These are phyloP conservation scores for Polymyxa betae DNA, from an alignment of 208 protist genomes.

Conservation along the genomic window DNA sequence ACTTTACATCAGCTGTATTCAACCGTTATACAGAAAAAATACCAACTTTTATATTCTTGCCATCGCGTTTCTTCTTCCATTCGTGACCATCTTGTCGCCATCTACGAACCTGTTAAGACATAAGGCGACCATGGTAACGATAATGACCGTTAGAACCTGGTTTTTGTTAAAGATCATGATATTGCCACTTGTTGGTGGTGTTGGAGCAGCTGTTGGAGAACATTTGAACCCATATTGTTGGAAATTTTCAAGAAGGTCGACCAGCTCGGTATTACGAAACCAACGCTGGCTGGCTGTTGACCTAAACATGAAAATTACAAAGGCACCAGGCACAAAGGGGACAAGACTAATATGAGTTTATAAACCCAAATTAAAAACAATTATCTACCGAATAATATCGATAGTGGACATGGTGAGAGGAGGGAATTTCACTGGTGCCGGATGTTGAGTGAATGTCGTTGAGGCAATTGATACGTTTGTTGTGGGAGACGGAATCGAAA, in stretches of 20 bases:
- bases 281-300: neutral
- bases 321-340: too few species aligned
- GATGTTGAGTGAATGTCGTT: too few species aligned
- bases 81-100: conserved; percentile 50
- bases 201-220: neutral
- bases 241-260: conserved; percentile 38
- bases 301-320: too few species aligned
- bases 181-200: neutral
- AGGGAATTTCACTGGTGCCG: too few species aligned
- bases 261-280: conserved; percentile 19
- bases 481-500: too few species aligned
- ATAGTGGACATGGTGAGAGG: too few species aligned
- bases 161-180: conserved; percentile 50
- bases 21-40: neutral
- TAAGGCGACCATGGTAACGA: neutral
- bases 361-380: too few species aligned
- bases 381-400: too few species aligned
- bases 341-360: too few species aligned
- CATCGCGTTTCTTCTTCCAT: conserved; percentile 48
- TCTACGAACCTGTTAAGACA: neutral
- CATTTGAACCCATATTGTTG: conserved; percentile 25
- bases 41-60: conserved; percentile 44
- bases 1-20: neutral
- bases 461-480: too few species aligned
- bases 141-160: neutral